phyloP scores from a whole-genome alignment of 2,329 filamentous ascomycete species.

The Diaporthe eres region DNA sequence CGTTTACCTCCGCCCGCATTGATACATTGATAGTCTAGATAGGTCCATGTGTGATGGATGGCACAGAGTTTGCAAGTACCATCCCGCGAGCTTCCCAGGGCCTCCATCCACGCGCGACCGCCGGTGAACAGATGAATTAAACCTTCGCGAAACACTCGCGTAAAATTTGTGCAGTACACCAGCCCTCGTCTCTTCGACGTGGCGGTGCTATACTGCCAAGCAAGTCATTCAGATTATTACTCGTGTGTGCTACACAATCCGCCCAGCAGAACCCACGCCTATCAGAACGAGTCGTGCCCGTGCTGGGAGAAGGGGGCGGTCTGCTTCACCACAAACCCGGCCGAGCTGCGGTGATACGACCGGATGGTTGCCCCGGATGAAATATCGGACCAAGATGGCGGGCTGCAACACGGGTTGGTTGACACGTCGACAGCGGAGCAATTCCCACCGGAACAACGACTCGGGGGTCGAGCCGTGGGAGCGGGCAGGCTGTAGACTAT shows the following conservation, averaged over 20 bases:
- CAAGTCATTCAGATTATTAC: not conserved
- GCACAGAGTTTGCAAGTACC: not conserved
- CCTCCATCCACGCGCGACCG: not conserved
- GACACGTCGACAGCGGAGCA: constrained; percentile 15
- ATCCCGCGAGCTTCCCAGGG: too few species aligned
- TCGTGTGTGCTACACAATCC: constrained; percentile 8
- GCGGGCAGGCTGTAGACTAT: not conserved
- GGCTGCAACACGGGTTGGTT: constrained; percentile 3
- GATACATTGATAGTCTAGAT: not conserved
- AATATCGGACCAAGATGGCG: constrained; percentile 4
- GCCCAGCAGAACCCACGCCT: not conserved
- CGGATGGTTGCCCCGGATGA: not conserved
- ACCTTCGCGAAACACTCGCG: not conserved
- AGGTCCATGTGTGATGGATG: not conserved
- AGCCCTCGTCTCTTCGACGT: not conserved
- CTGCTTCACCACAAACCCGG: not conserved
- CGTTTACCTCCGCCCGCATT: not conserved
- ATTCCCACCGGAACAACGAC: not conserved
- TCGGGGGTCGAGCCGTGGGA: not conserved
- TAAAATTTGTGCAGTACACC: not conserved
- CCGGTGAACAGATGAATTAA: not conserved
- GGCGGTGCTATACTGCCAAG: constrained; percentile 11
- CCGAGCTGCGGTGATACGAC: constrained; percentile 1
- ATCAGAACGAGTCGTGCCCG: constrained; percentile 6
- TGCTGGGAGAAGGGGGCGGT: not conserved